These are phyloP conservation scores for Agrostemma githago DNA, from an alignment of 148 eudicot genomes.

Conservation along the genomic window DNA sequence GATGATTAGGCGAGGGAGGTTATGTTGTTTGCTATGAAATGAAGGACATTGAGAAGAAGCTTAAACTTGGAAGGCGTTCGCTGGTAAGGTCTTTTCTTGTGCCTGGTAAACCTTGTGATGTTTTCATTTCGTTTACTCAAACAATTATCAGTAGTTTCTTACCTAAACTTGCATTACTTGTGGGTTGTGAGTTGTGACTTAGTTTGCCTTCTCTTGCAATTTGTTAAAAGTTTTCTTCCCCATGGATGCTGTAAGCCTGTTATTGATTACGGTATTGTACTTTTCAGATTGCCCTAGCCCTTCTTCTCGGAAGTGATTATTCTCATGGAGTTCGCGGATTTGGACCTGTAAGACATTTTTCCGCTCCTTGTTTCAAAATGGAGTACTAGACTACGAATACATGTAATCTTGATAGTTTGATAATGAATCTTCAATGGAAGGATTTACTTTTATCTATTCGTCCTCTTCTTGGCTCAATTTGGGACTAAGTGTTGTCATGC, in stretches of 20 bases:
- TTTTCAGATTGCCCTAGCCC: conserved; percentile 72
- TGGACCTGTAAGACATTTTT: conserved; percentile 56
- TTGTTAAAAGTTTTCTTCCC: background rate
- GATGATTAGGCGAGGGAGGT: conserved; percentile 69
- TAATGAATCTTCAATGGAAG: background rate
- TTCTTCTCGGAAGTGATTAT: conserved; percentile 92
- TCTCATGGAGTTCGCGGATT: conserved; percentile 72
- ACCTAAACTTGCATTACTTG: background rate
- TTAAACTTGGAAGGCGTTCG: conserved; percentile 82
- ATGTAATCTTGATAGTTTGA: background rate
- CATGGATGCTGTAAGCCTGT: conserved; percentile 12
- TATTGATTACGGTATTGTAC: conserved; percentile 11
- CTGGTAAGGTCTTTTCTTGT: conserved; percentile 45
- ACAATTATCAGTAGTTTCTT: background rate
- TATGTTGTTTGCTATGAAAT: conserved; percentile 86
- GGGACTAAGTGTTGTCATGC: background rate
- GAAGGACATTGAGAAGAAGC: conserved; percentile 83
- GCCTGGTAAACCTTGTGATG: background rate
- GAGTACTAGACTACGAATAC: background rate
- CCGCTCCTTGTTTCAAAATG: conserved; percentile 3
- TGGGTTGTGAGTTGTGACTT: too few species aligned
- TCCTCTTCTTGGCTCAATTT: conserved; percentile 12
- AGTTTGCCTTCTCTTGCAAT: background rate
- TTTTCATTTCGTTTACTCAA: background rate
- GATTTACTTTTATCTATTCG: background rate